A percentile compares a stretch with the other conserved stretches of the same genome.
phyloP scores from a whole-genome alignment of 306 rosid species.

The Cicer bijugum region DNA sequence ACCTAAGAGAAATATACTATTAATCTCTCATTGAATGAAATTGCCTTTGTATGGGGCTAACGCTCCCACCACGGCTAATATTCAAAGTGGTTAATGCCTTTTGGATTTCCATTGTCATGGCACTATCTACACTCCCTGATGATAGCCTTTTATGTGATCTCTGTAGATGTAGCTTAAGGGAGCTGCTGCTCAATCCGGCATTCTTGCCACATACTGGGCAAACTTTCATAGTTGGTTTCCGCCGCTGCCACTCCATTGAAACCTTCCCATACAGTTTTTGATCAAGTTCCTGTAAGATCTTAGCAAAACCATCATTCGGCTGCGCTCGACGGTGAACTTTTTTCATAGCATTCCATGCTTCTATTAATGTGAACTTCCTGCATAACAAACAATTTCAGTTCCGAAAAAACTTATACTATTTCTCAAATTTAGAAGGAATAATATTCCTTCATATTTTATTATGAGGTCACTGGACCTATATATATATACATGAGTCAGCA shows the following conservation, averaged over 20 bases:
- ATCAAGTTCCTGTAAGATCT: conserved; percentile 67
- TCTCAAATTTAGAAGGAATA: no score
- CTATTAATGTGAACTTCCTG: conserved; percentile 70
- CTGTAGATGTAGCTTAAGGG: conserved; percentile 89
- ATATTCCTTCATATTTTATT: no score
- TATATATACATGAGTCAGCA: no score
- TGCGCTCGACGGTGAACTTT: conserved; percentile 88
- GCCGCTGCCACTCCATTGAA: conserved; percentile 90
- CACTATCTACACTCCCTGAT: conserved; percentile 95
- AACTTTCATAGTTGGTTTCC: conserved; percentile 79
- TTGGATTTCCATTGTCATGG: no score
- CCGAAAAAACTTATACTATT: not conserved
- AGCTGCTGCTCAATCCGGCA: conserved; percentile 90
- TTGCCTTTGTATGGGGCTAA: conserved; percentile 63
- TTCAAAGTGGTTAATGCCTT: no score
- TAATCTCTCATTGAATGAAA: conserved; percentile 55
- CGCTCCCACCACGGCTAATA: no score
- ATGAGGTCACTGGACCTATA: no score
- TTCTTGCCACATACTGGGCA: conserved; percentile 88
- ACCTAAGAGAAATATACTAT: conserved; percentile 4
- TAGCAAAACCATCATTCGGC: conserved; percentile 90
- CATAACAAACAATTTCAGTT: conserved; percentile 43
- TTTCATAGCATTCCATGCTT: conserved; percentile 84
- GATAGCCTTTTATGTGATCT: conserved; percentile 87
- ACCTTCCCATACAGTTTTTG: conserved; percentile 66